Evolutionary conservation across 768 basidiomycete species (phyloP).

Genomic region (Jaapia argillacea): DNA sequence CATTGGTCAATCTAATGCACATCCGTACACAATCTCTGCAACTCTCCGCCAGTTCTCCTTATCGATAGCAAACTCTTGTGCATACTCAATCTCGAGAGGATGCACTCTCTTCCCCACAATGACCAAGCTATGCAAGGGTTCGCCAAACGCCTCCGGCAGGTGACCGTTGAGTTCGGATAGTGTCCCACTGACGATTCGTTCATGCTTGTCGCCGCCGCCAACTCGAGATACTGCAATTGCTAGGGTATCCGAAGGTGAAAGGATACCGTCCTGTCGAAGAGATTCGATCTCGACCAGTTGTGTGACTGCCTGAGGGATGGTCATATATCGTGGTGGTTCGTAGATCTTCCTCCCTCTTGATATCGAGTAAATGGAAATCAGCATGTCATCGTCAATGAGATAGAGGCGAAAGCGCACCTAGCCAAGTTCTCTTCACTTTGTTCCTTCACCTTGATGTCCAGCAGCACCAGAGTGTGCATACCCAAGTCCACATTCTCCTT

Average conservation of each 20-base stretch:
- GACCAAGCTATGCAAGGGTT: conserved; percentile 85
- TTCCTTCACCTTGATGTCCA: conserved; percentile 98
- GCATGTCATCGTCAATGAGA: neutral
- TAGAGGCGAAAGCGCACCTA: conserved; percentile 58
- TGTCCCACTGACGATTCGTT: conserved; percentile 82
- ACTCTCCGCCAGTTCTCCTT: conserved; percentile 53
- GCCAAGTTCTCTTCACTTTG: conserved; percentile 96
- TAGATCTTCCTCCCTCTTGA: conserved; percentile 88
- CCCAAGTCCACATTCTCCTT: conserved; percentile 85
- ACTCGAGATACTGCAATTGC: conserved; percentile 73
- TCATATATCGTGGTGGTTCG: conserved; percentile 97
- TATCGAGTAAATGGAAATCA: neutral
- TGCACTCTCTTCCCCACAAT: conserved; percentile 88
- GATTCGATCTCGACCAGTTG: conserved; percentile 69
- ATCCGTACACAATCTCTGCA: too few species aligned
- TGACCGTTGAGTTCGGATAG: conserved; percentile 60
- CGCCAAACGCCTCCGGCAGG: conserved; percentile 61
- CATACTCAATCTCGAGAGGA: conserved; percentile 88
- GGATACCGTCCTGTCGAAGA: conserved; percentile 35
- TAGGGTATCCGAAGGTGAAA: conserved; percentile 49
- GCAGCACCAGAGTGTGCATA: conserved; percentile 86
- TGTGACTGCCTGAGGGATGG: conserved; percentile 74
- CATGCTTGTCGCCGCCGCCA: conserved; percentile 45
- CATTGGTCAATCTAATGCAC: too few species aligned
- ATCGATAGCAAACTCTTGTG: conserved; percentile 64